Evolutionary conservation across 768 basidiomycete species (phyloP), one percentile per base, ranked within the genome.

Genomic region (Neoboletus magnificus): DNA sequence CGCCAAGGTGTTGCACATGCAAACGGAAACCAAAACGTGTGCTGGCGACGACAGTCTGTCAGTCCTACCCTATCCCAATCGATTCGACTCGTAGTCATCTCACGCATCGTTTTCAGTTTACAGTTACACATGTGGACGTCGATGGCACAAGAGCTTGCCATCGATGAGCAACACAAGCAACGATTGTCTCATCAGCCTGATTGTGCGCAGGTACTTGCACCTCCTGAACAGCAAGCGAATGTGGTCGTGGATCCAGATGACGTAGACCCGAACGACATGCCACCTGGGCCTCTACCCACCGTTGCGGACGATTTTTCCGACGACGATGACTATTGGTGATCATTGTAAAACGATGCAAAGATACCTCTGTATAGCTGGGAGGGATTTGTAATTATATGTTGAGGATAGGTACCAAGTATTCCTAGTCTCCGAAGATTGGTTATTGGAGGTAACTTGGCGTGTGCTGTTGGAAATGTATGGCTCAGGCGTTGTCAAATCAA

Each of bases 21-120:
- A 69, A 20, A 63, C 68, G 0, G 66, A 73, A 32, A 68, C 64
- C 23, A 71, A 69, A 10, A 74, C 74, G 59, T 81, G 80, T 64
- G 79, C 80, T 10, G 81, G 80, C 0, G 80, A 82, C 48, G 81
- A 82, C 61, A 77, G 79, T 33, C 71, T 71, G 81, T 81, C 59
- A 65, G 80, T 60, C 11, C 11, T 15, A 10, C 20, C 9, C 23
- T 2, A 12, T 42, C 25, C 32, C 18, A 35, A 35, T 30, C 4
- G 23, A 50, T 39, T 16, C 18, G 44, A 56, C 30, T 16, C 40
- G 13, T 50, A 41, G 48, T 25, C 42, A 47, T 48, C 50, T 6
- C 46, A 35, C 33, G 33, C 48, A 16, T 37, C 22, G 16, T 30
- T 18, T n/a, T 15, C 52, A 82, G 79, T 25, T 56, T 76, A 27